Evolutionary conservation across 805 yeast species (phyloP), one percentile per base, ranked within the genome.

Genomic region (Pichia membranifaciens): DNA sequence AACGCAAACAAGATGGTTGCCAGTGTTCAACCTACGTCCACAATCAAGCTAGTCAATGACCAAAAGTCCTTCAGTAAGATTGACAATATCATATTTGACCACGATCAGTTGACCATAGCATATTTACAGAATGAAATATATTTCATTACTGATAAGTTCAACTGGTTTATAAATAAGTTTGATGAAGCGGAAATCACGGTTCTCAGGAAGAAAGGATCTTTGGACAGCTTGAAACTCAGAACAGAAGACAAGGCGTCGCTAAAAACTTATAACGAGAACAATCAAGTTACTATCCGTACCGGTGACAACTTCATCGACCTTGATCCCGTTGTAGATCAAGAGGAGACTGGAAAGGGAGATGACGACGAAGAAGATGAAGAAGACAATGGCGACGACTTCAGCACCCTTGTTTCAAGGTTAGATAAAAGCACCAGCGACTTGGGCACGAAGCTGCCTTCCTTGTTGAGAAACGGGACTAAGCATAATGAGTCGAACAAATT

Each of bases 101-200:
- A 68, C 44, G 68, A 69, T 25, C 53, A 59, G 17, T 45, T 84
- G 17, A 62, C 69, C 6, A 53, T 79, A 23, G 60, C 81, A 3
- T 85, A 89, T 87, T 62, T 81, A 40, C 88, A 83, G 60, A 75
- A 74, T 52, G 78, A 79, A 3, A 71, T 72, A 29, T 65, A 78
- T 34, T 79, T 86, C 22, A 71, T 69, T 48, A 81, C 82, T 58
- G 84, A 79, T 43, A 68, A 72, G 13, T 49, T 77, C n/a, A 66
- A 66, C 45, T 78, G 87, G 81, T 67, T 65, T 53, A 44, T 34
- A 13, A 60, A 58, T 50, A 66, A 58, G 4, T 40, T 41, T 8
- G 54, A 53, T 12, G 47, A 45, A 4, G 41, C 36, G 6, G 58
- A 18, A 66, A 63, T 2, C 48, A 54, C 12, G 34, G 20, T n/a